Base-by-base conservation (phyloP, 331 rosid genomes). In the Rhamnella rubrinervis region DNA sequence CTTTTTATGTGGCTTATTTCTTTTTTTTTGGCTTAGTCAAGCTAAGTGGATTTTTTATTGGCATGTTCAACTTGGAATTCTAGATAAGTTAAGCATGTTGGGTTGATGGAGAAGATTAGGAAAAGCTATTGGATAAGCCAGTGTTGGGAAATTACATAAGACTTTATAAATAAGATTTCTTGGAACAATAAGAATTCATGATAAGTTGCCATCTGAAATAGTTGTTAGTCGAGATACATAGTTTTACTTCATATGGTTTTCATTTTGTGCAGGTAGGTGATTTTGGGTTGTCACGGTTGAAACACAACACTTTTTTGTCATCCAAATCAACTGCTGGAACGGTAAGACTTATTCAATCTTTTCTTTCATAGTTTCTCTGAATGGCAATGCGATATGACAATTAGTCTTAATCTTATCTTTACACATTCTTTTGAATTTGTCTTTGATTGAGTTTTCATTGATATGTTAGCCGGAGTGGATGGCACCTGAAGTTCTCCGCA, bases 261-360 rank as follows among this genome's bases (percentile, higher is more conserved):
- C n/a, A 52, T 31, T 46, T 46, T 65, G 25, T 76, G 55, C 88
- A 95, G 99, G 99, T 95, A 6, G 6, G 85, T 64, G 99, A 95
- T 85, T 95, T 95, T 87, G 99, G 99, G 67, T 81, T 95, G 87
- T 95, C 99, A 18, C 92, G 97, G 71, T 70, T 95, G 87, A 95
- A 95, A 85, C 99, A 95, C 81, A 83, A 95, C 82, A 95, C 99
- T 8, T 95, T 95, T 85, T 83, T 95, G 78, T 91, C 99, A 61
- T 95, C 99, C 75, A 95, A 95, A 82, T 95, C 99, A 73, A 91
- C 99, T 77, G 99, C 97, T 57, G 99, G 99, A 87, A 95, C 99
- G 88, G 99, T 95, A 83, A 95, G 96, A 78, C 66, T 65, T 2
- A 53, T 67, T 68, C 46, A 2, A 66, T 47, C 8, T 53, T 61